These are phyloP conservation scores for Erigeron philadelphicus DNA, from an alignment of 140 eudicot genomes.

Conservation along the genomic window DNA sequence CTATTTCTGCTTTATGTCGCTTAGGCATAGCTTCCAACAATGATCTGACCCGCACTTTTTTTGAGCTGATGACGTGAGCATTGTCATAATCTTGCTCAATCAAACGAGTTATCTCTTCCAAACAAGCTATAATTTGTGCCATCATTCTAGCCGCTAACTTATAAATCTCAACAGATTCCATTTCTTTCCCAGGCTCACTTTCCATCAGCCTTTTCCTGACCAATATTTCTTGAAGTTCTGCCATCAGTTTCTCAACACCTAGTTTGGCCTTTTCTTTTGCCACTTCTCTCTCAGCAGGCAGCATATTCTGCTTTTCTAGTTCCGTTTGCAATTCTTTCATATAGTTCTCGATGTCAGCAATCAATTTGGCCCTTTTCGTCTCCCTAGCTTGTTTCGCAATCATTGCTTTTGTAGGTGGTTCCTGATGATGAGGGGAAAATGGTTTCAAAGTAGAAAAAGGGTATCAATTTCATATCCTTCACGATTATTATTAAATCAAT, in stretches of 20 bases:
- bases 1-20: background rate
- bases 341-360: background rate
- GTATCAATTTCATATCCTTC: no score
- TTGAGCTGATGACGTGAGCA: background rate
- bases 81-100: background rate
- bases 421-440: slow-evolving; percentile 5
- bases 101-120: background rate
- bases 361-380: slow-evolving; percentile 15
- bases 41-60: background rate
- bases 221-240: background rate
- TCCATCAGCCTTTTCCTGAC: background rate
- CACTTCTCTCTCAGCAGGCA: background rate
- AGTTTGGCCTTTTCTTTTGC: background rate
- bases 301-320: background rate
- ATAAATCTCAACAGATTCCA: background rate
- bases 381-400: slow-evolving; percentile 20
- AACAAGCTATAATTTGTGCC: background rate
- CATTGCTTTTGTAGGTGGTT: slow-evolving; percentile 24
- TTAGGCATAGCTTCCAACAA: background rate
- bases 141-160: background rate
- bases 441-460: background rate
- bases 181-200: background rate
- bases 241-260: background rate
- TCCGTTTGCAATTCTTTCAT: slow-evolving; percentile 14
- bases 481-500: no score